Base-by-base conservation (phyloP, 371 early-diverging fungal genomes). In the Aphelidium insulamus region DNA sequence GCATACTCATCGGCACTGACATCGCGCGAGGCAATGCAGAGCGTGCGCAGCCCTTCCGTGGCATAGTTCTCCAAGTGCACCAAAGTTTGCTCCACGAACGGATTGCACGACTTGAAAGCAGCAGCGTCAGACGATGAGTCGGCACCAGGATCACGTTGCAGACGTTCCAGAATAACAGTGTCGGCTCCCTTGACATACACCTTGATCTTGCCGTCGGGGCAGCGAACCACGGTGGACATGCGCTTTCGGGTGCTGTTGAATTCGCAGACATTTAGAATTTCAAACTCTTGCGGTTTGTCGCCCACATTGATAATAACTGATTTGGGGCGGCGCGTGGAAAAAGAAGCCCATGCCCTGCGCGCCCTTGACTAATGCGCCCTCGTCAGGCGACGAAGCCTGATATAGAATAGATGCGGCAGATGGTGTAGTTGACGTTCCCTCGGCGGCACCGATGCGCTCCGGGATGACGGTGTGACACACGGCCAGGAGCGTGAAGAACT, bases 101-200 rank as follows among this genome's bases (percentile, higher is more conserved):
- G n/a, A n/a, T n/a, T n/a, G n/a, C n/a, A n/a, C 26, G 12, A 9
- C 28, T n/a, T n/a, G n/a, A n/a, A n/a, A n/a, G n/a, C n/a, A n/a
- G n/a, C 7, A 21, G 4, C 22, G 7, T 6, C 10, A 16, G 45
- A 44, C 8, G 48, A 43, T 28, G 43, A 39, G 21, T 38, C n/a
- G n/a, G n/a, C n/a, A n/a, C n/a, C n/a, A n/a, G n/a, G n/a, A 11
- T 42, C 41, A 26, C 68, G 62, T 4, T 66, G 68, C 38, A 95
- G 48, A 11, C 92, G 62, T 55, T 98, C 97, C 23, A 88, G 47
- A 45, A 95, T 95, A 9, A 95, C 91, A 0, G 90, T 86, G 51
- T 98, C 98, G 9, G 97, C 94, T 20, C 99, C 99, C 47, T 99
- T 99, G 48, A 78, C 79, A 62, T 84, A 88, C 29, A 95, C 53